Evolutionary conservation across 148 eudicot species (phyloP).

Genomic region (Oxyria digyna): DNA sequence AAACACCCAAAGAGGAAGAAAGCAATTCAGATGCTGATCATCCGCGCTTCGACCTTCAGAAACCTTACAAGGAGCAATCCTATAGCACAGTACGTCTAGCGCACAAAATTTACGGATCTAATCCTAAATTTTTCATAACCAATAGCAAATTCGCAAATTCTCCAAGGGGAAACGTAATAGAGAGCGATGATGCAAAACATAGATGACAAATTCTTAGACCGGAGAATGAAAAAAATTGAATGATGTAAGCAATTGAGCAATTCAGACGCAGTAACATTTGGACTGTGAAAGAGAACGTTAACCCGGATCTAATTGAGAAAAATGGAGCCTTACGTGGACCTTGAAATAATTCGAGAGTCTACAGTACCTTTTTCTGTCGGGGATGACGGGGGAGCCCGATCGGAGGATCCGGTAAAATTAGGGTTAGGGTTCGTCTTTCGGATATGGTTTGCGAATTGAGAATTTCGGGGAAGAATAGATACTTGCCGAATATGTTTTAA

Average conservation of each 20-base stretch:
- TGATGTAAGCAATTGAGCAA: not conserved
- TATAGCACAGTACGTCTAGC: not conserved
- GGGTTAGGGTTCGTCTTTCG: slow-evolving; percentile 9
- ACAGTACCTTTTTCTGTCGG: slow-evolving; percentile 4
- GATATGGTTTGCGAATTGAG: slow-evolving; percentile 5
- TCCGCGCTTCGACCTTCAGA: not conserved
- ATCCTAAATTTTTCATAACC: not conserved
- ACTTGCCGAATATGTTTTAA: not conserved
- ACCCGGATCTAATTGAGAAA: not conserved
- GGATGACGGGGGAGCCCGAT: slow-evolving; percentile 7
- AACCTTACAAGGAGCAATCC: not conserved
- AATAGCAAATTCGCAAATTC: not conserved
- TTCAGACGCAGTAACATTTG: not conserved
- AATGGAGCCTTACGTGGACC: slow-evolving; percentile 2
- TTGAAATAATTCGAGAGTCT: slow-evolving; percentile 4
- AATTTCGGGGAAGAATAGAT: not conserved
- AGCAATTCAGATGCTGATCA: not conserved
- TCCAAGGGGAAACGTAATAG: not conserved
- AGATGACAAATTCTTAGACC: not conserved
- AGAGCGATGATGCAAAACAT: not conserved
- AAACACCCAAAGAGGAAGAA: not conserved
- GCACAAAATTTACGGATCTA: not conserved
- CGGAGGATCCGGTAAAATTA: slow-evolving; percentile 8
- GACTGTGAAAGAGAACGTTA: slow-evolving; percentile 1
- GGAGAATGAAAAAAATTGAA: not conserved